A percentile compares a stretch with the other conserved stretches of the same genome.
Conservation (phyloP, 169 alveolate species). For the Perkinsus chesapeaki region DNA sequence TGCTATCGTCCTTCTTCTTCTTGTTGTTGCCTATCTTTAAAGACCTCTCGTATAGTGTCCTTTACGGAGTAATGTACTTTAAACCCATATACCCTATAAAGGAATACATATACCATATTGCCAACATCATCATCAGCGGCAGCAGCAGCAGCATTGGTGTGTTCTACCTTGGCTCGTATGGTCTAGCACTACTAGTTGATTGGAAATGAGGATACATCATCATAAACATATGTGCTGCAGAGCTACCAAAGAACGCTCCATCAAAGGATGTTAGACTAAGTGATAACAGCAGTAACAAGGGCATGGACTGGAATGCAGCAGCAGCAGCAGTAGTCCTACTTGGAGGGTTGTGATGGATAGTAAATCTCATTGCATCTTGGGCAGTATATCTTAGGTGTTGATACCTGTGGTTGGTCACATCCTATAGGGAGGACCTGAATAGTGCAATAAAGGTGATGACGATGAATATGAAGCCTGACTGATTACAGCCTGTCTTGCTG, state of each 20-base stretch:
- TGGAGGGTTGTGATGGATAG: constrained; percentile 23
- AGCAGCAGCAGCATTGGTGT: neutral
- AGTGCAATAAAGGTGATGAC: neutral
- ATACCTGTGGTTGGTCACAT: constrained; percentile 38
- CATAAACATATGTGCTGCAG: constrained; percentile 39
- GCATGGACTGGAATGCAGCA: too few relatives aligned
- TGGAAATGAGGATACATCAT: constrained; percentile 33
- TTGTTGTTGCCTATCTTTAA: neutral
- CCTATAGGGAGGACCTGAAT: constrained; percentile 54
- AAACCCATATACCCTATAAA: neutral
- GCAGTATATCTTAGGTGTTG: constrained; percentile 50
- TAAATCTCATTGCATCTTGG: constrained; percentile 36
- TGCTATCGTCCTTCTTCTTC: neutral
- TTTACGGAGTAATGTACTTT: neutral
- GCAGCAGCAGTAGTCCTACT: too few relatives aligned
- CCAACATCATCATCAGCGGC: too few relatives aligned
- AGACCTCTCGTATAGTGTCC: neutral
- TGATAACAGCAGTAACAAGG: too few relatives aligned
- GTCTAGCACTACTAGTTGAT: neutral
- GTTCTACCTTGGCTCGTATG: neutral
- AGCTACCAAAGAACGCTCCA: constrained; percentile 60
- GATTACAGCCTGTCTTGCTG: neutral
- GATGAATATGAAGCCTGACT: neutral
- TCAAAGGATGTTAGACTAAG: constrained; percentile 24
- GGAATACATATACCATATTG: neutral